A percentile compares a stretch with the other conserved stretches of the same genome.
Conservation (phyloP, 352 stramenopile species). For the Pythium phragmiticola region DNA sequence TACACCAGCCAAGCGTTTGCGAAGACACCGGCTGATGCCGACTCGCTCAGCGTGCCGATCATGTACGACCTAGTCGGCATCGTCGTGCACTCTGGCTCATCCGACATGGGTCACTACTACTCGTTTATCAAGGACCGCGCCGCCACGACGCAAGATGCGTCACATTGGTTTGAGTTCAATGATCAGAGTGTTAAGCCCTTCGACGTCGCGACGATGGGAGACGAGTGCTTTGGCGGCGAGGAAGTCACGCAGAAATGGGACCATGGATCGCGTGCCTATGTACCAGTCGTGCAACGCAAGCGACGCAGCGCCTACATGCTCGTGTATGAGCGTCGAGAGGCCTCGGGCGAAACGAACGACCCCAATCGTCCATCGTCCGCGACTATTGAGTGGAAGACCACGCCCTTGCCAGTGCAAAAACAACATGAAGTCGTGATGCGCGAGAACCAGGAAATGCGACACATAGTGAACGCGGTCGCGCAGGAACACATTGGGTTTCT, state of each 20-base stretch:
- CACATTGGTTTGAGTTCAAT: conserved; percentile 91
- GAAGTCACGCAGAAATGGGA: conserved; percentile 69
- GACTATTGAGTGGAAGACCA: conserved; percentile 1
- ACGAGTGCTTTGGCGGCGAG: conserved; percentile 91
- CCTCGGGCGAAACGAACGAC: not conserved
- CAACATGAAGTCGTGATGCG: not conserved
- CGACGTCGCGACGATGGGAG: conserved; percentile 61
- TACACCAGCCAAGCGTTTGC: conserved; percentile 80
- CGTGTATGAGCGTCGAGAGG: conserved; percentile 56
- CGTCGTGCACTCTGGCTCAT: conserved; percentile 91
- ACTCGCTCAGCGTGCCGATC: not conserved
- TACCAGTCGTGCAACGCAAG: conserved; percentile 56
- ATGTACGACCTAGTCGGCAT: conserved; percentile 91
- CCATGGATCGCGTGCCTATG: conserved; percentile 24
- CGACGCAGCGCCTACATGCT: conserved; percentile 76
- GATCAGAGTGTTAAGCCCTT: conserved; percentile 88
- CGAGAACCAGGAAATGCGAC: conserved; percentile 22
- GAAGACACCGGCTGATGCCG: not conserved
- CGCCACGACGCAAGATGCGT: not conserved
- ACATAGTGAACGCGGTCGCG: conserved; percentile 14
- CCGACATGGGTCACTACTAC: conserved; percentile 94
- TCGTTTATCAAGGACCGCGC: conserved; percentile 88
- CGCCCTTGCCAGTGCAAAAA: conserved; percentile 9
- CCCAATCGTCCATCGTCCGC: not conserved
- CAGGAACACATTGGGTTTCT: conserved; percentile 12